These are phyloP conservation scores for Globisporangium abappressorium DNA, from an alignment of 352 stramenopile species.

Conservation along the genomic window DNA sequence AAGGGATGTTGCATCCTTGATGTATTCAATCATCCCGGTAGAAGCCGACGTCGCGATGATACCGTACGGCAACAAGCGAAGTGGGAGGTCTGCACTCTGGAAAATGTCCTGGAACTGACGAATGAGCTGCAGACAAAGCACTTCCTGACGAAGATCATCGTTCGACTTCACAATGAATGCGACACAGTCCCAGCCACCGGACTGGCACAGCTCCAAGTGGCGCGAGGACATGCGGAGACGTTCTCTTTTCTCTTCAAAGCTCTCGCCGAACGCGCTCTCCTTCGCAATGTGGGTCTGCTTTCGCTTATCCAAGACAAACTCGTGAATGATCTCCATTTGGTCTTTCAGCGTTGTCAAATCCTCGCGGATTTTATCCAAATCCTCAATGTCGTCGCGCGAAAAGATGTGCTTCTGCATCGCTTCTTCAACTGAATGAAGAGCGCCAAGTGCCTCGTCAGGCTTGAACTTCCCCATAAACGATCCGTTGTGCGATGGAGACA, in stretches of 20 bases:
- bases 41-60: slow-evolving; percentile 95
- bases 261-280: slow-evolving; percentile 81
- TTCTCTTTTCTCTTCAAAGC: slow-evolving; percentile 75
- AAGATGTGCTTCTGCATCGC: slow-evolving; percentile 55
- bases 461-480: slow-evolving; percentile 64
- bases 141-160: slow-evolving; percentile 97
- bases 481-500: slow-evolving; percentile 30
- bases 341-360: slow-evolving; percentile 63
- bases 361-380: slow-evolving; percentile 35
- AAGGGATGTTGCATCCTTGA: slow-evolving; percentile 97
- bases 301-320: slow-evolving; percentile 64
- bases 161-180: slow-evolving; percentile 98
- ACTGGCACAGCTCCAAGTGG: slow-evolving; percentile 25
- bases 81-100: slow-evolving; percentile 89
- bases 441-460: slow-evolving; percentile 43
- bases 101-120: slow-evolving; percentile 96
- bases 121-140: slow-evolving; percentile 97
- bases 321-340: slow-evolving; percentile 62
- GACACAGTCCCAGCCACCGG: slow-evolving; percentile 63
- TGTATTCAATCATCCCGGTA: slow-evolving; percentile 96
- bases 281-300: slow-evolving; percentile 63
- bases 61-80: slow-evolving; percentile 94
- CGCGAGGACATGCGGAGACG: slow-evolving; percentile 59
- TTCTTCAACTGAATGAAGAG: slow-evolving; percentile 61
- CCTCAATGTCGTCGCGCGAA: slow-evolving; percentile 25